Conservation (phyloP, 495 filamentous ascomycete genomes). For the Annulohypoxylon moriforme region DNA sequence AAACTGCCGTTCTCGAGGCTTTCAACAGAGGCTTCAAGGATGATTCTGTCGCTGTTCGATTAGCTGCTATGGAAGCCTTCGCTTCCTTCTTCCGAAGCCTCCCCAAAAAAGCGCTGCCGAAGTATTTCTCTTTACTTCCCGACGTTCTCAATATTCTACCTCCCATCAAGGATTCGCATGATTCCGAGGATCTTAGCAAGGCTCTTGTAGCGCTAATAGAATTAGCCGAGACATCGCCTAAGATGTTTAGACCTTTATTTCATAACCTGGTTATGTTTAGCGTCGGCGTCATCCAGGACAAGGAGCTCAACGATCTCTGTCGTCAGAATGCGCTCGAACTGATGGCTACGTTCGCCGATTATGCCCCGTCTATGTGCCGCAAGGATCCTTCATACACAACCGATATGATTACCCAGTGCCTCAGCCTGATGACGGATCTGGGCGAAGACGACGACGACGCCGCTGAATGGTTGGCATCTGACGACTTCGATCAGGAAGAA, state of each 20-base stretch:
- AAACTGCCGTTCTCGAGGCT: slow-evolving; percentile 81
- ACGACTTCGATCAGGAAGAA: slow-evolving; percentile 96
- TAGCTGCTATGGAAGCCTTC: slow-evolving; percentile 96
- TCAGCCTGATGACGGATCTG: slow-evolving; percentile 99
- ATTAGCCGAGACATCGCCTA: slow-evolving; percentile 87
- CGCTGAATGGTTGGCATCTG: slow-evolving; percentile 88
- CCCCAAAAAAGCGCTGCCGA: slow-evolving; percentile 82
- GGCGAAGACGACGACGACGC: slow-evolving; percentile 96
- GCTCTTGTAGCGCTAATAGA: slow-evolving; percentile 92
- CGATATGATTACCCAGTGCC: slow-evolving; percentile 98
- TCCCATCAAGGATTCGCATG: slow-evolving; percentile 87
- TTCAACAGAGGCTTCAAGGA: slow-evolving; percentile 95
- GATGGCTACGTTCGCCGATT: slow-evolving; percentile 98
- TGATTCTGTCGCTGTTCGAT: slow-evolving; percentile 81
- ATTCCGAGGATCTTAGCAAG: slow-evolving; percentile 89
- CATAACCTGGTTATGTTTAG: slow-evolving; percentile 90
- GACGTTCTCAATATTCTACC: slow-evolving; percentile 92
- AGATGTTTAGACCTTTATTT: slow-evolving; percentile 97
- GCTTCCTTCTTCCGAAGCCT: slow-evolving; percentile 93
- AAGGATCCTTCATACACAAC: slow-evolving; percentile 89
- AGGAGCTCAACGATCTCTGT: slow-evolving; percentile 88
- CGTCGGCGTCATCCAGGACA: slow-evolving; percentile 92
- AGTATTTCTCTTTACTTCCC: slow-evolving; percentile 86
- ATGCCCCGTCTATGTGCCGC: slow-evolving; percentile 90
- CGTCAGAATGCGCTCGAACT: slow-evolving; percentile 96